Evolutionary conservation across 164 flowering plant species (phyloP), one percentile per base, ranked within the genome.

Genomic region (Cinnamomum chago): DNA sequence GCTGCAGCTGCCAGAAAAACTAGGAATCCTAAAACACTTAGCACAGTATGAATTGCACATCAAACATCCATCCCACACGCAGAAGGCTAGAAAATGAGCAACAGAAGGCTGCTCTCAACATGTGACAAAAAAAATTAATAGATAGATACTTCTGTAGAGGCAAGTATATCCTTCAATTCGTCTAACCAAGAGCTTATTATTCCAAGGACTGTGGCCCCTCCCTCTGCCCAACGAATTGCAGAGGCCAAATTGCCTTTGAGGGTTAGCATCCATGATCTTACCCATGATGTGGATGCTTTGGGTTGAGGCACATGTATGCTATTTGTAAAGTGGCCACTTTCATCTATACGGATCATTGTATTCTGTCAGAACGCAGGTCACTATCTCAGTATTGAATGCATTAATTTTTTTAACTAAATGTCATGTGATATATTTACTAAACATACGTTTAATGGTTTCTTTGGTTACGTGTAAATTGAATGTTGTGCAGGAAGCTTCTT

Each of bases 401-500:
- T 12, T 64, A 64, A 14, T 25, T 64, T 24, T 25, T 64, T 64
- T 64, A 25, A 55, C 7, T 64, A 64, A 22, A 64, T 64, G 22
- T n/a, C 64, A 23, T 13, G 2, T 64, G 67, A 25, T 55, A 15
- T 55, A 55, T 64, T 64, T 25, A 64, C 33, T 64, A 24, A 25
- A 64, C 14, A 24, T 64, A 10, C 30, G 2, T 24, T 25, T 64
- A 27, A 4, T 64, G 14, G 27, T 64, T 25, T 64, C 28, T 64
- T 64, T 64, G 14, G 3, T 23, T 22, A 25, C 2, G 17, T 23
- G 69, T 67, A 28, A 28, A 28, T 22, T 30, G 47, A 67, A 30
- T 67, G 40, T 27, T 28, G 47, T 35, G 28, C 82, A 77, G 78
- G 75, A 25, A 4, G 62, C 50, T 71, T 72, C 70, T 55, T 58